These are phyloP conservation scores for Penicillium daleae DNA, from an alignment of 495 filamentous ascomycete genomes.

Conservation along the genomic window DNA sequence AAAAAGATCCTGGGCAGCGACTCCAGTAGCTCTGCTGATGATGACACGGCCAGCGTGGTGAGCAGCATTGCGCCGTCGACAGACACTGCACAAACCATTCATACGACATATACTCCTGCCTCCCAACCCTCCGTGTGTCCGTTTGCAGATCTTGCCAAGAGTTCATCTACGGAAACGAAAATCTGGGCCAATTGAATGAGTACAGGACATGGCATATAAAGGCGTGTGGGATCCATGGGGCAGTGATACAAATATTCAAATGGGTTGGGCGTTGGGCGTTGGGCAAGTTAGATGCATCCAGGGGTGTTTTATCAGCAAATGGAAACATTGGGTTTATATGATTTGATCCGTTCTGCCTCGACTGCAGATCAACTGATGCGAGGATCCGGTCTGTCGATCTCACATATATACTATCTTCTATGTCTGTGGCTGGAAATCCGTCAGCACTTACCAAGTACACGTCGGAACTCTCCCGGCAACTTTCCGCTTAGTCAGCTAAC, in stretches of 20 bases:
- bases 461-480: slow-evolving; percentile 7
- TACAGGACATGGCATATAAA: slow-evolving; percentile 9
- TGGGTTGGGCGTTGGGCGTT: slow-evolving; percentile 9
- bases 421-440: not conserved
- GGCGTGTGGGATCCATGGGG: slow-evolving; percentile 11
- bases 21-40: slow-evolving; percentile 37
- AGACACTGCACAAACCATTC: not conserved
- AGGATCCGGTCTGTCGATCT: no score
- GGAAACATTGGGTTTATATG: no score
- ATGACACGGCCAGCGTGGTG: slow-evolving; percentile 39
- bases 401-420: not conserved
- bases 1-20: slow-evolving; percentile 51
- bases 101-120: slow-evolving; percentile 1
- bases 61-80: slow-evolving; percentile 28
- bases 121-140: slow-evolving; percentile 35
- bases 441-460: no score
- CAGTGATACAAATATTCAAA: not conserved
- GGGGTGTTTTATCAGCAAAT: not conserved
- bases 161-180: slow-evolving; percentile 36
- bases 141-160: slow-evolving; percentile 38
- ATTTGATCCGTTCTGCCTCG: no score
- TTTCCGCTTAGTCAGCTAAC: not conserved
- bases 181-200: slow-evolving; percentile 42
- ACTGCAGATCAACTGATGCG: no score
- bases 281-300: slow-evolving; percentile 2